Evolutionary conservation across 2,329 filamentous ascomycete species (phyloP), one percentile per base, ranked within the genome.

Genomic region (Aaosphaeria pasadenensis): DNA sequence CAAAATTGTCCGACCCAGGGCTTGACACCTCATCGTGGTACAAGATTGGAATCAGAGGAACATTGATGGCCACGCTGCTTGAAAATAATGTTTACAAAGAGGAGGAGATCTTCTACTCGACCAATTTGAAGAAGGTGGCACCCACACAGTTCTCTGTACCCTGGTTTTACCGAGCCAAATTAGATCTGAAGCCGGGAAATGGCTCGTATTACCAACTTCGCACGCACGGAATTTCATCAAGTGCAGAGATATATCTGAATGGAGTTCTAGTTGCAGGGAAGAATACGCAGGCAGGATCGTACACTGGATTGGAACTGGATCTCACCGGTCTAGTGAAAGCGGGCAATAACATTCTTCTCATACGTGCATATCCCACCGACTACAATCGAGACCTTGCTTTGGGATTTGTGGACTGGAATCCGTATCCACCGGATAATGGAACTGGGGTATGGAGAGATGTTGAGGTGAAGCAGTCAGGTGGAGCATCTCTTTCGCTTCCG

Each of bases 381-480:
- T 85, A 84, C 58, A 72, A 79, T 11, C 73, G 77, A 28, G 81
- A 86, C 50, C 76, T 86, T 45, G 81, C 77, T 0, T 65, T 83
- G 7, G 80, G 80, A 0, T 85, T 83, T 47, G 76, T 82, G 0
- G 82, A 85, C 55, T 85, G 82, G 82, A 84, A 84, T 46, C 81
- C 81, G 0, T 77, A 78, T 46, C 80, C 82, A 0, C 75, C 80
- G 0, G 83, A 86, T 58, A 84, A 85, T 42, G 82, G 82, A 2
- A 84, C 81, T 0, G 83, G 83, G 0, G 70, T 86, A 6, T 86
- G 83, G 83, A 73, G 83, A 5, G 71, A 84, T 39, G 70, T 86
- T 1, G 74, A 76, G 32, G 46, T 86, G 39, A 78, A 76, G 43
- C 74, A 80, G 59, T 83, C 79, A 0, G 82, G 82, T 5, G 38